Conservation (phyloP, 441 rosid genomes). For the Pelargonium myrrhifolium region DNA sequence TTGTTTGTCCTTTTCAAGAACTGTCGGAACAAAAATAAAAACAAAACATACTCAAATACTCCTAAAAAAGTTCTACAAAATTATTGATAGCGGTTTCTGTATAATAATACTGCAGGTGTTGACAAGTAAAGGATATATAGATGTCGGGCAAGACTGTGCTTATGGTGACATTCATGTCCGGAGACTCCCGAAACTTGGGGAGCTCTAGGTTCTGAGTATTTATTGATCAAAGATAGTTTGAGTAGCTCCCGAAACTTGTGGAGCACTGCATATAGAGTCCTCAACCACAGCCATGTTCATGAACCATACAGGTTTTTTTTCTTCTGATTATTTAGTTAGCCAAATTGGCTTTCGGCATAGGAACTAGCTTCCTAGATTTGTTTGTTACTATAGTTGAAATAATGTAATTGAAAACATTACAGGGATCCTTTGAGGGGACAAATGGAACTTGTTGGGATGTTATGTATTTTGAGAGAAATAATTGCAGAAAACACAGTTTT, state of each 20-base stretch:
- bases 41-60: neutral
- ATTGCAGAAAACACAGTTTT: neutral
- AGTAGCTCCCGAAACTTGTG: neutral
- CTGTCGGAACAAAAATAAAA: neutral
- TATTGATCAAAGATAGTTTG: neutral
- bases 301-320: neutral
- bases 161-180: conserved; percentile 47
- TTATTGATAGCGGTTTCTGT: conserved; percentile 4
- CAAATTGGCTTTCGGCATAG: neutral
- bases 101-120: conserved; percentile 47
- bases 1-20: neutral
- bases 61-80: neutral
- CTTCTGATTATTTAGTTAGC: neutral
- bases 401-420: neutral
- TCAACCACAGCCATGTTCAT: neutral
- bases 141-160: conserved; percentile 51
- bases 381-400: neutral
- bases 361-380: neutral
- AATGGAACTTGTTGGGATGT: neutral
- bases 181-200: conserved; percentile 19
- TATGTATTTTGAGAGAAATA: neutral
- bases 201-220: neutral
- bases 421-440: neutral
- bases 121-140: conserved; percentile 48
- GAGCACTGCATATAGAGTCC: too few relatives aligned